phyloP scores from a whole-genome alignment of 176 grass and related monocot species.

The Lolium rigidum region DNA sequence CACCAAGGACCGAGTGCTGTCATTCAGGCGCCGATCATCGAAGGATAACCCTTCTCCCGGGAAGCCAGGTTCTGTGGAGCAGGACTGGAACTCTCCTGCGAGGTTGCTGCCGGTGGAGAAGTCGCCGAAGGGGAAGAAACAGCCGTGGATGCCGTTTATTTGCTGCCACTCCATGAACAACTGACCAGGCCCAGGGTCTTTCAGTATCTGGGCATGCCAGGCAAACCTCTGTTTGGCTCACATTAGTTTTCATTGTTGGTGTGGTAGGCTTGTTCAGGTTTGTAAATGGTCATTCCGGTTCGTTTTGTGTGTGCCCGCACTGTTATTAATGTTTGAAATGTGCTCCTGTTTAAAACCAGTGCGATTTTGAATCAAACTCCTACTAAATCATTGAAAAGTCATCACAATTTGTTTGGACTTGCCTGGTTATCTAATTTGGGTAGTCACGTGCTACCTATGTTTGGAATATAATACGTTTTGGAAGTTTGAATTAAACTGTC shows the following conservation, averaged over 20 bases:
- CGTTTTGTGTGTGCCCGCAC: not conserved
- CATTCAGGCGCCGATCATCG: conserved; percentile 33
- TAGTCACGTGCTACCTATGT: not conserved
- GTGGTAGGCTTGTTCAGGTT: conserved; percentile 1
- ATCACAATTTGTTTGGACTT: conserved; percentile 6
- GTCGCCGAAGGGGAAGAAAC: conserved; percentile 53
- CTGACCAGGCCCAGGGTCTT: conserved; percentile 21
- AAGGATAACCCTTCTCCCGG: conserved; percentile 23
- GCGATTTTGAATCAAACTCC: not conserved
- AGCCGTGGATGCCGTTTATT: conserved; percentile 68
- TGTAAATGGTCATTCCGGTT: conserved; percentile 21
- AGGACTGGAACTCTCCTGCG: conserved; percentile 70
- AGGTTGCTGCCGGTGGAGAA: conserved; percentile 59
- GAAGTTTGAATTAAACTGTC: too few species aligned
- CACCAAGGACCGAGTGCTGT: conserved; percentile 42
- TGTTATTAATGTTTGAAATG: not conserved
- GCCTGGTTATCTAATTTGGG: not conserved
- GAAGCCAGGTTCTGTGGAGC: conserved; percentile 47
- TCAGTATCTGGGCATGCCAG: not conserved
- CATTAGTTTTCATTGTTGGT: not conserved
- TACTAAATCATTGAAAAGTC: not conserved
- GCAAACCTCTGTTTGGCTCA: not conserved
- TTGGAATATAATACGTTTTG: too few species aligned
- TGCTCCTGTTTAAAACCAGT: not conserved
- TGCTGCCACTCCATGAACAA: conserved; percentile 60